Percentiles rank a stretch among this genome's conserved stretches.
Conservation (phyloP, 1,284 basidiomycete genomes). For the Rhodotorula sp. region DNA sequence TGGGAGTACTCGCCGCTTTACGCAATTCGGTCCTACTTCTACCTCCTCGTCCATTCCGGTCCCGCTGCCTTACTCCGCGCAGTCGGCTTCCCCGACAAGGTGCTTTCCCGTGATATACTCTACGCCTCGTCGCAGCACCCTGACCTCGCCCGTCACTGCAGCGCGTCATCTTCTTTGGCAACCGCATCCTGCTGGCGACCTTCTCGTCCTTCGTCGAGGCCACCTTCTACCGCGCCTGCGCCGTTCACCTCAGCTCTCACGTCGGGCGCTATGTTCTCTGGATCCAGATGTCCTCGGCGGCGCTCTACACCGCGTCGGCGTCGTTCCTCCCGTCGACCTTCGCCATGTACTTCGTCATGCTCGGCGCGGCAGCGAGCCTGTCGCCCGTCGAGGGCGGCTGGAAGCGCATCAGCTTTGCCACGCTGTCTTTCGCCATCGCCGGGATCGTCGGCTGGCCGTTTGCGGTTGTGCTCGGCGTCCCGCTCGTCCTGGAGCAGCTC, state of each 20-base stretch:
- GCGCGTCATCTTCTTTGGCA: conserved; percentile 83
- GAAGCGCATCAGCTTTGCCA: conserved; percentile 55
- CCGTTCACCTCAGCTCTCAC: conserved; percentile 78
- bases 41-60: conserved; percentile 70
- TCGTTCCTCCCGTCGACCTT: conserved; percentile 93
- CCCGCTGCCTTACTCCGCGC: conserved; percentile 50
- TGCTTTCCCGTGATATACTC: conserved; percentile 44
- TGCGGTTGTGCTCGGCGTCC: conserved; percentile 76
- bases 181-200: conserved; percentile 76
- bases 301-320: conserved; percentile 86
- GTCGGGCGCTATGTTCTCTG: conserved; percentile 90
- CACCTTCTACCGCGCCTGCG: conserved; percentile 78
- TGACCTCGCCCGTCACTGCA: conserved; percentile 49
- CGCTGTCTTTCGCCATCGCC: conserved; percentile 72
- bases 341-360: conserved; percentile 83
- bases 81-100: conserved; percentile 51
- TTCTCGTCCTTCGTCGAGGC: conserved; percentile 77
- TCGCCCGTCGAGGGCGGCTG: conserved; percentile 60
- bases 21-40: conserved; percentile 91
- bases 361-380: conserved; percentile 77
- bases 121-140: conserved; percentile 54
- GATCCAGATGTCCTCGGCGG: conserved; percentile 78
- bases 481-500: conserved; percentile 88
- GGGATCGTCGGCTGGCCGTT: conserved; percentile 97
- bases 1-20: conserved; percentile 94